Percentiles rank a stretch among this genome's conserved stretches.
phyloP scores from a whole-genome alignment of 1,139 yeast genomes.

The Ogataea hybrid region DNA sequence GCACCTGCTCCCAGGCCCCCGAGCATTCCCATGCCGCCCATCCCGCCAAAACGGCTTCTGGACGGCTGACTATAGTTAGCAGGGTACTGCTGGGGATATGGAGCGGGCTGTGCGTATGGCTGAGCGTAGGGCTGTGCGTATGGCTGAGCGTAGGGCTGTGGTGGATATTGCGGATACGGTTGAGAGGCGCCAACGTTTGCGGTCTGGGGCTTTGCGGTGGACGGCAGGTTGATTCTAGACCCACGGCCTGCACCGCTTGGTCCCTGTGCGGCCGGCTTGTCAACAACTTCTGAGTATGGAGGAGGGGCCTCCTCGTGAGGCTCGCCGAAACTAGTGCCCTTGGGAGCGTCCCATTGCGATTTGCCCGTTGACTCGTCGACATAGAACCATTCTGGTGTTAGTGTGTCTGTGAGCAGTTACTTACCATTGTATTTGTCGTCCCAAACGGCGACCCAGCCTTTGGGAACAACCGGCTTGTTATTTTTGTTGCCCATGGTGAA shows the following conservation, averaged over 20 bases:
- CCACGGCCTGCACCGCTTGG: background rate
- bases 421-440: slow-evolving; percentile 66
- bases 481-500: slow-evolving; percentile 25
- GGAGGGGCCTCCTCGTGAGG: slow-evolving; percentile 37
- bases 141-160: slow-evolving; percentile 1
- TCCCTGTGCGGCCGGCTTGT: background rate
- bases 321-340: slow-evolving; percentile 47
- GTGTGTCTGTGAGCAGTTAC: slow-evolving; percentile 23
- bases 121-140: slow-evolving; percentile 19
- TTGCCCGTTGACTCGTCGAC: slow-evolving; percentile 69
- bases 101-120: slow-evolving; percentile 18
- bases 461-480: slow-evolving; percentile 28
- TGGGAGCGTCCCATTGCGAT: slow-evolving; percentile 91
- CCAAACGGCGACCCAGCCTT: slow-evolving; percentile 85
- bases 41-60: slow-evolving; percentile 23
- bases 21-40: slow-evolving; percentile 21
- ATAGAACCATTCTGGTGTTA: slow-evolving; percentile 50
- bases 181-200: slow-evolving; percentile 7
- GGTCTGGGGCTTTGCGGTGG: slow-evolving; percentile 18
- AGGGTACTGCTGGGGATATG: slow-evolving; percentile 10
- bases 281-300: slow-evolving; percentile 10
- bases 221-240: slow-evolving; percentile 15
- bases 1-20: slow-evolving; percentile 33
- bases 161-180: slow-evolving; percentile 12
- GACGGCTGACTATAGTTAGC: slow-evolving; percentile 10